Base-by-base conservation (phyloP, 495 filamentous ascomycete species). In the Neurospora sp. region DNA sequence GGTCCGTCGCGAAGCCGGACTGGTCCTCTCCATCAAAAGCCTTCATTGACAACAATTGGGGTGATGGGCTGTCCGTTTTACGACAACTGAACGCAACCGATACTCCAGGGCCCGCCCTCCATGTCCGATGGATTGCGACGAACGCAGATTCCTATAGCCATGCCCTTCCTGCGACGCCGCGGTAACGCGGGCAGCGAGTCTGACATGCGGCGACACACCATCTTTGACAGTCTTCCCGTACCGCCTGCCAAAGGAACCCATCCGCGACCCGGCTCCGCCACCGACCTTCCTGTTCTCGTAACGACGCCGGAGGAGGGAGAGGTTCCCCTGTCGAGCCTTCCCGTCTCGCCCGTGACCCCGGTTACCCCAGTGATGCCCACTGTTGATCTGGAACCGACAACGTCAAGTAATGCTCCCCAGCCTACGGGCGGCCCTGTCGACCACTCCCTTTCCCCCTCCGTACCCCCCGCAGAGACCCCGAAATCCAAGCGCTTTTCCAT, bases 401-500 rank as follows among this genome's bases (percentile, higher is more conserved):
- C 69, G 18, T 69, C 75, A 5, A 77, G 53, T 70, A 71, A 73
- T 72, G 72, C 71, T 61, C 74, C 74, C 31, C 77, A 75, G 37
- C 73, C 78, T 39, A 81, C 77, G 76, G 73, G 79, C 70, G 76
- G 18, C 53, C 53, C 77, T 61, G 75, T 76, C 44, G 78, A 78
- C 71, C 80, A 80, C 35, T 77, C 82, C 1, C 77, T 74, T 14
- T 81, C 82, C 2, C 82, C 81, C 12, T 78, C 81, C 4, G 74
- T 83, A 37, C 35, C 35, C 39, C 83, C 85, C 74, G 84, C 85
- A 37, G 83, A 86, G 75, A 84, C 79, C 27, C 78, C 82, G 4
- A 88, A 83, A 72, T 83, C 88, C 79, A 86, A 91, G 73, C 91
- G 95, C 41, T 98, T 98, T 79, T 96, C 91, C 79, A 90, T 98